A percentile compares a stretch with the other conserved stretches of the same genome.
Evolutionary conservation across 768 basidiomycete genomes (phyloP).

Genomic region (Zangia roseola): DNA sequence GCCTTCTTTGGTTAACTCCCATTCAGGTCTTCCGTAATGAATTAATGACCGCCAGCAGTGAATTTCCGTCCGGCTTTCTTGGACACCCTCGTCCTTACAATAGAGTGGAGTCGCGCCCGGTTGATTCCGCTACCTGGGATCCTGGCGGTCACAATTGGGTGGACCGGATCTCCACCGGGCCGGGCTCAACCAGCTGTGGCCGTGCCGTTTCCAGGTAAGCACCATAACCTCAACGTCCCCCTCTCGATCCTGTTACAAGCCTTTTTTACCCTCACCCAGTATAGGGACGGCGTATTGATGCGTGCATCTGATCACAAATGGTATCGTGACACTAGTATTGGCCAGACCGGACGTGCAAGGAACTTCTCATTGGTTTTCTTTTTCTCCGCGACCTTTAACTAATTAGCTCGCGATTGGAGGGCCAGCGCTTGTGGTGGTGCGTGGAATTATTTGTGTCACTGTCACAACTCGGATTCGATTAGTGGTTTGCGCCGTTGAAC

Average conservation of each 20-base stretch:
- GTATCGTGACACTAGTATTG: constrained; percentile 48
- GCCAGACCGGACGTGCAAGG: constrained; percentile 49
- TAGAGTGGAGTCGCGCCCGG: constrained; percentile 12
- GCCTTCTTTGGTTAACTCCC: background rate
- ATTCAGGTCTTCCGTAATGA: constrained; percentile 5
- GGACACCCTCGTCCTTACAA: background rate
- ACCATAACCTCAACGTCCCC: background rate
- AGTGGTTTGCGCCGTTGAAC: constrained; percentile 61
- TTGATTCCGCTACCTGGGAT: constrained; percentile 28
- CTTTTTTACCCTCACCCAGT: background rate
- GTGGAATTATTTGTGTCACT: constrained; percentile 41
- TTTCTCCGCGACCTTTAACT: background rate
- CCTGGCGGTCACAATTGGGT: constrained; percentile 21
- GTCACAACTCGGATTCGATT: constrained; percentile 40
- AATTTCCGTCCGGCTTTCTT: no score
- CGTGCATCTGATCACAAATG: constrained; percentile 49
- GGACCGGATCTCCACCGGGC: constrained; percentile 11
- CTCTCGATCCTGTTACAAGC: background rate
- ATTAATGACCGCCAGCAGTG: background rate
- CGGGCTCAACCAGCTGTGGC: constrained; percentile 54
- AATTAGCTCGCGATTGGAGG: constrained; percentile 31
- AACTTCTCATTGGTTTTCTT: background rate
- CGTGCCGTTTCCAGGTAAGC: constrained; percentile 48
- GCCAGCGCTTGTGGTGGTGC: constrained; percentile 52
- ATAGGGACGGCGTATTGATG: constrained; percentile 54